These are phyloP conservation scores for Solidago caesia DNA, from an alignment of 129 eudicot genomes.

Conservation along the genomic window DNA sequence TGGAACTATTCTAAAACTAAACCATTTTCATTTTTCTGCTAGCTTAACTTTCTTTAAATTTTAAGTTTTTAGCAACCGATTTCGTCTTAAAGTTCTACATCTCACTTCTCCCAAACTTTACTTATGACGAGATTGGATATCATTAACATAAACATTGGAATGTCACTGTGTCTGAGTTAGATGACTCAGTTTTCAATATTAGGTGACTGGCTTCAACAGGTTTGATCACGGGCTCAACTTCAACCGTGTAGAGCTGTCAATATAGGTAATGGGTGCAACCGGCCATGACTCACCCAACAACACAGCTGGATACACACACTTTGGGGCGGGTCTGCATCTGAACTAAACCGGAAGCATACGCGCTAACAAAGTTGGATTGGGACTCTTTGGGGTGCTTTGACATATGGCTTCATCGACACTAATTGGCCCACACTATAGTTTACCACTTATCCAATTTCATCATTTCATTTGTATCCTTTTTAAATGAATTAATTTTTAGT, in stretches of 20 bases:
- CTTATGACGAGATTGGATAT: too few relatives aligned
- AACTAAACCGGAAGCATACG: conserved; percentile 8
- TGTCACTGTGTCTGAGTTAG: too few relatives aligned
- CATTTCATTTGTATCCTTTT: neutral
- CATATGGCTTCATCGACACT: neutral
- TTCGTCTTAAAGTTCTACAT: too few relatives aligned
- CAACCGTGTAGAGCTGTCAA: conserved; percentile 7
- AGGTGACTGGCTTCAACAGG: neutral
- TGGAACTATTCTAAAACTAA: too few relatives aligned
- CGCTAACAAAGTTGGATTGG: conserved; percentile 19
- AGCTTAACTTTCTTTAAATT: too few relatives aligned
- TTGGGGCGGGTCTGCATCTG: neutral
- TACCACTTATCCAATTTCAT: neutral
- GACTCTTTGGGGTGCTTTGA: conserved; percentile 1
- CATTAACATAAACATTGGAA: too few relatives aligned
- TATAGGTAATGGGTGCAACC: neutral
- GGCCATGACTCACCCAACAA: conserved; percentile 13
- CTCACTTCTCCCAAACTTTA: too few relatives aligned
- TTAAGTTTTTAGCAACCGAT: too few relatives aligned
- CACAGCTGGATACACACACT: conserved; percentile 21
- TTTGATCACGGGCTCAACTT: neutral
- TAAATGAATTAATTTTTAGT: neutral
- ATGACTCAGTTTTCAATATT: neutral
- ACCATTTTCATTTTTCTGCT: too few relatives aligned
- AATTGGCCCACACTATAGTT: neutral